phyloP scores from a whole-genome alignment of 192 early-diverging fungal species.

The Funneliformis geosporum region DNA sequence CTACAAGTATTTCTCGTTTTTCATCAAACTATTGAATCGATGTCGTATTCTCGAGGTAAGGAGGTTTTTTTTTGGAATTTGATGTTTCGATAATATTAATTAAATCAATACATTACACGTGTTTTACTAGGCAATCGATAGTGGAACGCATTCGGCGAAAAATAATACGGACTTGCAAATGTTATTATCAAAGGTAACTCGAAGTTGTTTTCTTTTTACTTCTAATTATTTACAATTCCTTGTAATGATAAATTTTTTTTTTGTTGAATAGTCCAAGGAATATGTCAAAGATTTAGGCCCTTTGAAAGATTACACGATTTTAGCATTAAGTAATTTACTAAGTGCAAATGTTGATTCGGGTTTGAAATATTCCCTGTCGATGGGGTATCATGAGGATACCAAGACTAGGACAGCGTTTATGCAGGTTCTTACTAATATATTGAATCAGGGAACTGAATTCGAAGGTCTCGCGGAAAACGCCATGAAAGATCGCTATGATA shows the following conservation, averaged over 20 bases:
- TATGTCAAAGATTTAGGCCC: conserved; percentile 62
- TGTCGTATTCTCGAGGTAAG: conserved; percentile 64
- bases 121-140: conserved; percentile 31
- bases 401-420: conserved; percentile 89
- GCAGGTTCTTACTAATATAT: conserved; percentile 88
- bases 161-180: conserved; percentile 38
- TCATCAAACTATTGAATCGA: conserved; percentile 70
- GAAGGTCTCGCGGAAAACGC: conserved; percentile 75
- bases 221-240: conserved; percentile 8
- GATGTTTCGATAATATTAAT: background rate
- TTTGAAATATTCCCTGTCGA: conserved; percentile 83
- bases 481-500: conserved; percentile 76
- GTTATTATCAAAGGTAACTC: conserved; percentile 39
- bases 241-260: background rate
- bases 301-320: conserved; percentile 84
- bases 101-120: background rate
- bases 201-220: background rate
- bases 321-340: conserved; percentile 86
- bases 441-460: conserved; percentile 87
- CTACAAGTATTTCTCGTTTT: conserved; percentile 75
- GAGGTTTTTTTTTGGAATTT: background rate
- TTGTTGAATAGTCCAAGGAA: conserved; percentile 52
- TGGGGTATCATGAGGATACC: conserved; percentile 91
- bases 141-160: conserved; percentile 29
- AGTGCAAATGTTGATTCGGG: conserved; percentile 92